Conservation (phyloP, 208 protist species). For the Crithidia acanthocephali region DNA sequence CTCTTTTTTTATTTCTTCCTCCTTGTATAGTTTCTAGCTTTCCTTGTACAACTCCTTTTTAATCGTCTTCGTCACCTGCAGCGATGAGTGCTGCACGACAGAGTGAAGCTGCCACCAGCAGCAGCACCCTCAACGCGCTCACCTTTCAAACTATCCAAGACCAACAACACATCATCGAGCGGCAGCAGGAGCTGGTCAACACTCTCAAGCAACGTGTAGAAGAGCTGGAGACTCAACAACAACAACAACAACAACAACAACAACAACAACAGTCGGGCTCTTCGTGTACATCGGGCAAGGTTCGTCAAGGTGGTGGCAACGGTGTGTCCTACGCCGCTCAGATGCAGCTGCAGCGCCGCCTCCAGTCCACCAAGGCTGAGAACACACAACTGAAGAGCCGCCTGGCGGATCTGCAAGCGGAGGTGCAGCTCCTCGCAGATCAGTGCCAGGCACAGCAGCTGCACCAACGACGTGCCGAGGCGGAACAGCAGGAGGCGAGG, state of each 20-base stretch:
- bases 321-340: conserved; percentile 7
- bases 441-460: not conserved
- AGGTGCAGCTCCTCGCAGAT: not conserved
- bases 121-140: conserved; percentile 27
- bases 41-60: not conserved
- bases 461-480: not conserved
- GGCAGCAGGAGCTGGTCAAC: conserved; percentile 59
- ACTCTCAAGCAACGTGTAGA: conserved; percentile 51
- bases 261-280: not conserved
- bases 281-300: not conserved
- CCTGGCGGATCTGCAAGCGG: conserved; percentile 9
- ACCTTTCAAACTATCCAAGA: conserved; percentile 69
- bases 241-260: conserved; percentile 7
- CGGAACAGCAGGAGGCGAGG: not conserved
- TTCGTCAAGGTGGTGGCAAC: not conserved
- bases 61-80: too few species aligned
- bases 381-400: conserved; percentile 1
- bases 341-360: conserved; percentile 14
- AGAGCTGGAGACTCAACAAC: conserved; percentile 30
- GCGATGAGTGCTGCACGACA: not conserved
- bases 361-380: conserved; percentile 11
- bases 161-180: conserved; percentile 72
- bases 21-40: conserved; percentile 2
- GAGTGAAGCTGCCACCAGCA: not conserved
- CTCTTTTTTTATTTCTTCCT: not conserved